Evolutionary conservation across 805 yeast genomes (phyloP), one percentile per base, ranked within the genome.

Genomic region (Metschnikowia kunwiensis): DNA sequence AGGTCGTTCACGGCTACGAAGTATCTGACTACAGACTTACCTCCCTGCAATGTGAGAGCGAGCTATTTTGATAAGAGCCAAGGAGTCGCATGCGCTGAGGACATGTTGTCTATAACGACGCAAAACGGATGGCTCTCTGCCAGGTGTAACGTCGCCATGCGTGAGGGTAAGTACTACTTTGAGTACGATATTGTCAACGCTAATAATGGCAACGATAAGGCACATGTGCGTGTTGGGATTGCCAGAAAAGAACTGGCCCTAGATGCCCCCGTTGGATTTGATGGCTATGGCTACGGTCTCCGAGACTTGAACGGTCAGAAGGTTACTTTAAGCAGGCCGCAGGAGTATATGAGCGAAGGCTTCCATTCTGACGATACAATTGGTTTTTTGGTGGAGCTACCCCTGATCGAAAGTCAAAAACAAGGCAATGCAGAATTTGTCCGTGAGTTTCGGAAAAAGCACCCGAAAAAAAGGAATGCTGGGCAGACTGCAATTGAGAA

Each of bases 241-340:
- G 82, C 82, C 0, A 66, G 97, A 34, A 72, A 87, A 43, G 97
- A 91, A 53, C 93, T 96, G 2, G 77, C 87, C 32, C 60, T 89
- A 28, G 97, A 91, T 49, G 95, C 95, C 0, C 97, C 99, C 0
- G 93, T 89, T 5, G 99, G 99, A 3, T 86, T 77, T 51, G 97
- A 93, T 59, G 91, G 88, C 0, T 93, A 88, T 61, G 91, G 96
- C 0, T 91, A 93, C 58, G 97, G 96, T 2, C 53, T 93, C 2
- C 70, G 97, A 41, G 97, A 91, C 60, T 72, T 74, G 24, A 70
- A 73, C 5, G 89, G 95, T 2, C 84, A 85, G 47, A 76, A 75
- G 19, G 70, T 93, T 16, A 94, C 93, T 46, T 61, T 82, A 28
- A 80, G 91, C 40, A 72, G 89, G 32, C 86, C 87, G 0, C 54